These are phyloP conservation scores for Epichloe coenophiala DNA, from an alignment of 2,329 filamentous ascomycete genomes.

Conservation along the genomic window DNA sequence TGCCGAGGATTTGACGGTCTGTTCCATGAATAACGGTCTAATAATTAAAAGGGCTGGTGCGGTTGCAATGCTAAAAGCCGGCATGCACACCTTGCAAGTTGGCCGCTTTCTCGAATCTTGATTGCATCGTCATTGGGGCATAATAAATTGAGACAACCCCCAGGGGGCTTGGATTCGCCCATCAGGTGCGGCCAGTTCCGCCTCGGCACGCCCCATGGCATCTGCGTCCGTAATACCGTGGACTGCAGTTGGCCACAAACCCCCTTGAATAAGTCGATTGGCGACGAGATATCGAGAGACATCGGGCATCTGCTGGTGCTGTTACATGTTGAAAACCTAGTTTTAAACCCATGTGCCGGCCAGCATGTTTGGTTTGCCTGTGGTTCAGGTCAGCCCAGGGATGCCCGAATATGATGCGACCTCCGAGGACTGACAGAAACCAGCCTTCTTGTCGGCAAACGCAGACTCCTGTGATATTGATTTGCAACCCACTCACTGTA, in stretches of 20 bases:
- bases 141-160: neutral
- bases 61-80: neutral
- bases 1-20: neutral
- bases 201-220: neutral
- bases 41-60: too few species aligned
- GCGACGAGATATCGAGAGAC: neutral
- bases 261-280: neutral
- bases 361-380: too few species aligned
- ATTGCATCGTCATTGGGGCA: neutral
- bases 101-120: neutral
- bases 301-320: neutral
- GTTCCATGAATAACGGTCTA: too few species aligned
- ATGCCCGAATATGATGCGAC: too few species aligned
- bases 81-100: neutral
- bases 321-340: too few species aligned
- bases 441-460: neutral
- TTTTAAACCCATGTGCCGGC: too few species aligned
- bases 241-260: neutral
- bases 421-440: neutral
- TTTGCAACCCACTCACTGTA: too few species aligned
- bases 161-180: neutral
- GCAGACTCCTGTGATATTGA: neutral
- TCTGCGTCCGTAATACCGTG: too few species aligned
- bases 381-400: neutral
- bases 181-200: neutral